Evolutionary conservation across 768 basidiomycete species (phyloP).

Genomic region (Pleurotus salmoneostramineus): DNA sequence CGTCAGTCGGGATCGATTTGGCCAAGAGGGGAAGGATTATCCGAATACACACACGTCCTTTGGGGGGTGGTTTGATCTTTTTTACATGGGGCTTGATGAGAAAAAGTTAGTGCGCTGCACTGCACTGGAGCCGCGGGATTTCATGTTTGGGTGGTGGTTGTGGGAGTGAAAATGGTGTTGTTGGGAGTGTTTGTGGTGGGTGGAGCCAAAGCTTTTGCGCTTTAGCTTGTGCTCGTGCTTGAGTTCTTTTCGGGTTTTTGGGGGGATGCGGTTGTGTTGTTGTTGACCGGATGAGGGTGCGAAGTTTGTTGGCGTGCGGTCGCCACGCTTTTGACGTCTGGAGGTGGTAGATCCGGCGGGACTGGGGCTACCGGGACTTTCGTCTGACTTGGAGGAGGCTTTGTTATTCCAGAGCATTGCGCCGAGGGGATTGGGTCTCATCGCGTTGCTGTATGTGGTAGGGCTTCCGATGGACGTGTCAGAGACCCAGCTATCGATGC

Average conservation of each 20-base stretch:
- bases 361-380: slow-evolving; percentile 40
- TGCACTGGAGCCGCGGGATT: slow-evolving; percentile 50
- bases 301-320: slow-evolving; percentile 47
- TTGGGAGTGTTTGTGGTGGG: slow-evolving; percentile 38
- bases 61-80: not conserved
- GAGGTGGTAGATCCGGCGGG: slow-evolving; percentile 40
- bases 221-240: slow-evolving; percentile 68
- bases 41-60: not conserved
- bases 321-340: slow-evolving; percentile 29
- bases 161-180: slow-evolving; percentile 51
- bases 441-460: slow-evolving; percentile 19
- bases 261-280: slow-evolving; percentile 32
- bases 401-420: slow-evolving; percentile 52
- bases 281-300: not conserved
- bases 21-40: not conserved
- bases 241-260: slow-evolving; percentile 59
- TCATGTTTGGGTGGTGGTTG: slow-evolving; percentile 63
- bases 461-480: slow-evolving; percentile 31
- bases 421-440: slow-evolving; percentile 54
- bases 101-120: slow-evolving; percentile 43
- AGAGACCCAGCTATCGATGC: slow-evolving; percentile 28
- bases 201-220: slow-evolving; percentile 48
- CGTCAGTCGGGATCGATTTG: not conserved
- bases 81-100: slow-evolving; percentile 14
- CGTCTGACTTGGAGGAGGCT: slow-evolving; percentile 16